Evolutionary conservation across 2,329 filamentous ascomycete species (phyloP), one percentile per base, ranked within the genome.

Genomic region (Apiospora phragmitis): DNA sequence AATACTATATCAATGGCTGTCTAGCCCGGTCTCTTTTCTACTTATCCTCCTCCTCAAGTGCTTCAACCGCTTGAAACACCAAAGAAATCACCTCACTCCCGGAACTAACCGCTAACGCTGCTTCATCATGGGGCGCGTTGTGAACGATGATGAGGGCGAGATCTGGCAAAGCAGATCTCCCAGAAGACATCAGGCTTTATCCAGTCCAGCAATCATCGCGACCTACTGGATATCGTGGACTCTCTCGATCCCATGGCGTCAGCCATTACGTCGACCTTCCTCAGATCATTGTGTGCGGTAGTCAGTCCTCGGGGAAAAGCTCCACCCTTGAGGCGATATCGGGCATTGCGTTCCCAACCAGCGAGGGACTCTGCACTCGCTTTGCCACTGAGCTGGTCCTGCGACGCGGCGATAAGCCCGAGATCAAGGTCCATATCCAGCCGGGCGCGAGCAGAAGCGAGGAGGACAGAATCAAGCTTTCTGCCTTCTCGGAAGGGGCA

Each of bases 301-400:
- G 87, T 70, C 86, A 89, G 73, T 87, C 85, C 0, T 85, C 84
- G 12, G 87, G 87, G 3, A 90, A 90, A 75, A 88, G 85, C 69
- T 88, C 86, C 0, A 86, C 88, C 0, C 81, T 90, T 0, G 86
- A 90, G 73, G 85, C 86, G 0, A 85, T 91, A 55, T 72, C 71
- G 16, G 84, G 87, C 12, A 83, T 92, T 6, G 81, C 83, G 0
- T 92, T 92, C 73, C 89, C 89, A 0, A 81, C 82, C 3, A 68
- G 43, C 24, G 43, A 45, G n/a, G 43, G 43, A 4, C 45, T 68
- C 42, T 68, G 66, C 12, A 68, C 66, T 9, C 66, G 66, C 26
- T 68, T 68, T 45, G 38, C 66, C 24, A 68, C 66, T 1, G 66
- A 68, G 21, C 21, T 68, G 42, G 14, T 68, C n/a, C 24, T 68